Conservation (phyloP, 1,139 yeast species). For the Candida sojae region DNA sequence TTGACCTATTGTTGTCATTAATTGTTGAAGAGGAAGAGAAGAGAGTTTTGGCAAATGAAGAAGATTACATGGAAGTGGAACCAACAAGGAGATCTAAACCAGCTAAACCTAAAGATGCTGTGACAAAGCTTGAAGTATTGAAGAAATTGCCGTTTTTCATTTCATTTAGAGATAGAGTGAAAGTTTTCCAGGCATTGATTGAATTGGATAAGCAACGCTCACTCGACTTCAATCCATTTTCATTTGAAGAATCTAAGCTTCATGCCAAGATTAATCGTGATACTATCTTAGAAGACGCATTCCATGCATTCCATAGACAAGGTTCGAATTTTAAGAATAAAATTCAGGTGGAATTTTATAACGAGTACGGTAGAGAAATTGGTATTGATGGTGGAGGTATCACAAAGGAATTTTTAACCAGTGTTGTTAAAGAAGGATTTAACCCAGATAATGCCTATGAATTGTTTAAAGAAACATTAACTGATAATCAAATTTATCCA, state of each 20-base stretch:
- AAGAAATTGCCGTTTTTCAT: constrained; percentile 76
- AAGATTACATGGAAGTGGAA: constrained; percentile 4
- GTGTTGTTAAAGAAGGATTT: constrained; percentile 73
- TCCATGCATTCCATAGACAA: constrained; percentile 46
- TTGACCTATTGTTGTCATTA: constrained; percentile 30
- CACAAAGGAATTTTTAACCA: constrained; percentile 85
- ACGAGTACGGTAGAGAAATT: constrained; percentile 70
- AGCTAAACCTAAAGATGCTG: constrained; percentile 2
- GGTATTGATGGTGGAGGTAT: constrained; percentile 98
- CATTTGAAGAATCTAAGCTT: constrained; percentile 21
- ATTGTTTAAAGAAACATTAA: constrained; percentile 48
- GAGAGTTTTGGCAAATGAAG: constrained; percentile 18
- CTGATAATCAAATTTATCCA: constrained; percentile 67
- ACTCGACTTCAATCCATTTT: constrained; percentile 14
- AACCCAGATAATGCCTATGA: constrained; percentile 40
- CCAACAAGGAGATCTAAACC: not conserved
- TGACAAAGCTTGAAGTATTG: constrained; percentile 48
- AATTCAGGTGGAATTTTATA: constrained; percentile 65
- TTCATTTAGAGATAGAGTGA: constrained; percentile 72
- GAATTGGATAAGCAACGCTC: constrained; percentile 46
- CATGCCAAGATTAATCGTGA: constrained; percentile 69
- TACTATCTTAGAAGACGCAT: constrained; percentile 73
- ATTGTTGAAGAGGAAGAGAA: constrained; percentile 44
- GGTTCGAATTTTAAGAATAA: constrained; percentile 55
- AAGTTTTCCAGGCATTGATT: constrained; percentile 67